Evolutionary conservation across 139 green algal species (phyloP).

Genomic region (Picocystis salinarum): DNA sequence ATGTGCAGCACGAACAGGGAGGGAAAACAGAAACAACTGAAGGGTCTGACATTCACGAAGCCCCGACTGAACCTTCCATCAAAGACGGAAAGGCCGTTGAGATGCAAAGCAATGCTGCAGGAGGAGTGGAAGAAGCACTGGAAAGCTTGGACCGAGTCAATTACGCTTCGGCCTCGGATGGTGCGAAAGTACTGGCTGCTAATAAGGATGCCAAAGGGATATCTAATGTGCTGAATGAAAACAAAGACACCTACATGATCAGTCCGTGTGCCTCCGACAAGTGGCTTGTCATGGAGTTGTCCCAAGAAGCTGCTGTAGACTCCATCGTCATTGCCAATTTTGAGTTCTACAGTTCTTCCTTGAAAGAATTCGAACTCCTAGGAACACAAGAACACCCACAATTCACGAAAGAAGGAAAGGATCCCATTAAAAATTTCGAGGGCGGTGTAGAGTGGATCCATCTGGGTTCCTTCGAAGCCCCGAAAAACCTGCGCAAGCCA

Average conservation of each 20-base stretch:
- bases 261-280: conserved; percentile 16
- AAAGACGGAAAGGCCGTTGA: too few relatives aligned
- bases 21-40: too few relatives aligned
- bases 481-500: conserved; percentile 9
- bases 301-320: conserved; percentile 16
- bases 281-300: conserved; percentile 27
- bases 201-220: conserved; percentile 15
- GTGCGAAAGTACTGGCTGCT: conserved; percentile 8
- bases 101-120: too few relatives aligned
- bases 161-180: conserved; percentile 6
- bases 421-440: neutral
- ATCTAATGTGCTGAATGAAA: conserved; percentile 14
- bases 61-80: too few relatives aligned
- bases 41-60: too few relatives aligned
- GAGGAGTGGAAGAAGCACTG: too few relatives aligned
- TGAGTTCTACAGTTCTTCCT: conserved; percentile 23
- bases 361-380: conserved; percentile 19
- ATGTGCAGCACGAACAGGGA: too few relatives aligned
- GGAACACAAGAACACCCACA: conserved; percentile 12
- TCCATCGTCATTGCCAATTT: conserved; percentile 22
- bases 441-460: conserved; percentile 7
- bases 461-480: conserved; percentile 15
- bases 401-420: conserved; percentile 8
- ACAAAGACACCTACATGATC: conserved; percentile 24
- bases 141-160: conserved; percentile 13